Evolutionary conservation across 2,329 filamentous ascomycete genomes (phyloP).

Genomic region (Aspergillus aculeatus): DNA sequence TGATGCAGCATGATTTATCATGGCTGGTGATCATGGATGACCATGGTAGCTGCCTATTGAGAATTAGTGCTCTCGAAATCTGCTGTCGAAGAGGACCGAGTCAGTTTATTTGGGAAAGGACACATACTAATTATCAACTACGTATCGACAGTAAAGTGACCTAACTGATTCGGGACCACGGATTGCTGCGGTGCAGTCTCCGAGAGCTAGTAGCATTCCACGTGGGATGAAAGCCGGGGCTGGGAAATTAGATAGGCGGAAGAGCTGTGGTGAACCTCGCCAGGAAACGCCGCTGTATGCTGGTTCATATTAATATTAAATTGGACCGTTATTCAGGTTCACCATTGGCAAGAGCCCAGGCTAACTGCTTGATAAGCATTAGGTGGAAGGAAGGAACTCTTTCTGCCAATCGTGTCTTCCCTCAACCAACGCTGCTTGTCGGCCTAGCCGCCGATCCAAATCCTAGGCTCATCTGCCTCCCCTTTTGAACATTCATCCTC

Average conservation of each 20-base stretch:
- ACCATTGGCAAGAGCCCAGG: background rate
- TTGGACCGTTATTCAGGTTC: background rate
- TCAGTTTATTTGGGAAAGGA: slow-evolving; percentile 16
- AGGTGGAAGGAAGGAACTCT: background rate
- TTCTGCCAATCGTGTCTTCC: background rate
- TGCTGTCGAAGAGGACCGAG: slow-evolving; percentile 3
- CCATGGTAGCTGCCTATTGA: background rate
- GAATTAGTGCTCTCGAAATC: background rate
- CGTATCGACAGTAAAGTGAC: background rate
- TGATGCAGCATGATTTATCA: background rate
- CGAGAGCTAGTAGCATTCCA: slow-evolving; percentile 7
- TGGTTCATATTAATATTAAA: background rate
- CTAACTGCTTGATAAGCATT: background rate
- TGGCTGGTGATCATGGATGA: background rate
- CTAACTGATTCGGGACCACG: background rate
- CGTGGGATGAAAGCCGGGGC: slow-evolving; percentile 14
- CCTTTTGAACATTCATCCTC: background rate
- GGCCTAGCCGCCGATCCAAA: background rate
- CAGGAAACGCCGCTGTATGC: background rate
- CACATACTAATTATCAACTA: background rate
- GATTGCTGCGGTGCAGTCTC: slow-evolving; percentile 1
- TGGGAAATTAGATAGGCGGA: slow-evolving; percentile 1
- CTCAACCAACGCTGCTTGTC: background rate
- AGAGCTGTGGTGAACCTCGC: background rate
- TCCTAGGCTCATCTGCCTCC: background rate